Percentiles rank a stretch among this genome's conserved stretches.
Conservation (phyloP, 306 rosid species). For the Fragaria nilgerrensis region DNA sequence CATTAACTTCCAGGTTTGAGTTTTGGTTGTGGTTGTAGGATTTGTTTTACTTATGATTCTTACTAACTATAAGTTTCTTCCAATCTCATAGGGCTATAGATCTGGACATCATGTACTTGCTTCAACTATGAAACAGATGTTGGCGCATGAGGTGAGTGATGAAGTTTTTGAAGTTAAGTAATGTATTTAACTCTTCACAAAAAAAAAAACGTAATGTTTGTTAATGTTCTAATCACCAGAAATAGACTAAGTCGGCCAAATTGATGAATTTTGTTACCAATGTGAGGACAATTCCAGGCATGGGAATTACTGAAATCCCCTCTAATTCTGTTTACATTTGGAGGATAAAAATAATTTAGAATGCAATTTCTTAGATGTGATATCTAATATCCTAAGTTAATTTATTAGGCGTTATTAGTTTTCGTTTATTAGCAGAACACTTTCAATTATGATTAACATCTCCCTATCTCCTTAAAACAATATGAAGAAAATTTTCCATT, state of each 20-base stretch:
- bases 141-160: slow-evolving; percentile 75
- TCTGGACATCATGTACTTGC: slow-evolving; percentile 63
- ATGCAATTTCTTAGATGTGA: neutral
- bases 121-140: slow-evolving; percentile 77
- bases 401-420: neutral
- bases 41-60: slow-evolving; percentile 12
- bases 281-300: neutral
- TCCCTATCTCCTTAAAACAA: neutral
- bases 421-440: neutral
- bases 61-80: slow-evolving; percentile 20
- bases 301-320: neutral
- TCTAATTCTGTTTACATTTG: neutral
- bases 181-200: neutral
- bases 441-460: neutral
- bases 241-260: neutral
- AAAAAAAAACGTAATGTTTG: neutral
- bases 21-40: slow-evolving; percentile 24
- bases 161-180: slow-evolving; percentile 20
- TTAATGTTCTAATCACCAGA: neutral
- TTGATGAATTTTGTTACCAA: neutral
- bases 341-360: neutral
- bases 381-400: neutral
- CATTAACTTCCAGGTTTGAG: slow-evolving; percentile 71
- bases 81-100: slow-evolving; percentile 62
- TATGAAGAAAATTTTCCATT: neutral